Base-by-base conservation (phyloP, 2,329 filamentous ascomycete genomes). In the Nemania sp. region DNA sequence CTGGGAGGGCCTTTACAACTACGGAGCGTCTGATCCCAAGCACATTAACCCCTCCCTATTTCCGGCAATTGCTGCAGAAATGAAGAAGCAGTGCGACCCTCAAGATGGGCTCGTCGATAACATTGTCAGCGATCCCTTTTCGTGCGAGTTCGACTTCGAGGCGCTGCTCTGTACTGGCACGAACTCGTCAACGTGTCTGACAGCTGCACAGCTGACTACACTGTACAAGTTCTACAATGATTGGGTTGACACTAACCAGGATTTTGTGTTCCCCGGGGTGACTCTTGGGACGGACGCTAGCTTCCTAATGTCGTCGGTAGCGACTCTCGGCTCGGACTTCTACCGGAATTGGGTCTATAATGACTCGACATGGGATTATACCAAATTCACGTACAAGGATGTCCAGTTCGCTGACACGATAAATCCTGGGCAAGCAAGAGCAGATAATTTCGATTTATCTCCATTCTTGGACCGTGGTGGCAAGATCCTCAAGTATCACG, bases 21-120 rank as follows among this genome's bases (percentile, higher is more conserved):
- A 82, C 15, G 82, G 82, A 0, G 75, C 73, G 7, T 79, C 79
- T 10, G 78, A 79, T 2, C 75, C 81, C 2, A 77, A 80, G 57
- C 80, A 85, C 62, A 84, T 86, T 22, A 75, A 79, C 0, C 66
- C 78, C 2, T 69, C 74, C 0, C 70, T 83, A 8, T 85, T 85
- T 73, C 72, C 79, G 0, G 70, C 74, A 3, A 80, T 87, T 47
- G 64, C 77, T 3, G 77, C 74, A 0, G 82, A 84, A 67, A 81
- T 84, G 15, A 67, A 79, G 47, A 77, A 74, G 53, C 82, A 84
- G 69, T 84, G 83, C 59, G 83, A 85, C 70, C 74, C 73, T 0
- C 80, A 82, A 68, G 82, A 84, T 66, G 82, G 82, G 1, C 52
- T 84, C 1, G 72, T 77, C 4, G 83, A 85, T 67, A 76, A 73